Percentiles rank a stretch among this genome's conserved stretches.
Evolutionary conservation across 345 rosid species (phyloP).

Genomic region (Syzygium aromaticum): DNA sequence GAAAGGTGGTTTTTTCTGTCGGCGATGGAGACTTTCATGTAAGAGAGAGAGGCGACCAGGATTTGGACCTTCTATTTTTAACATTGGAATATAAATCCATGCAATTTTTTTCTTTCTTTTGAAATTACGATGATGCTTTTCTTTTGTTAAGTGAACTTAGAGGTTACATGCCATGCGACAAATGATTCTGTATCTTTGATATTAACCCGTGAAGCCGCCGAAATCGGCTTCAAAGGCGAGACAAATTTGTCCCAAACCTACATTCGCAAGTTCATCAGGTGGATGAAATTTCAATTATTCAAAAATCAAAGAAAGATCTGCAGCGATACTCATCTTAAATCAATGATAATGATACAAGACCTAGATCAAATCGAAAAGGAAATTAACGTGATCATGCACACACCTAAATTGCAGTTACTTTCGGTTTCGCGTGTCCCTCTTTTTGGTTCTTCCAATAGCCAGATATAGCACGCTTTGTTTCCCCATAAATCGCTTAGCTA

Average conservation of each 20-base stretch:
- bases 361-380: neutral
- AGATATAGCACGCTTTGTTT: neutral
- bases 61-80: neutral
- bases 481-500: neutral
- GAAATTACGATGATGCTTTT: neutral
- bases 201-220: no score
- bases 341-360: neutral
- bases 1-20: neutral
- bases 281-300: neutral
- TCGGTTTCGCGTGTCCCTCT: neutral
- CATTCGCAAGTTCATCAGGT: neutral
- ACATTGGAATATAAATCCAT: neutral
- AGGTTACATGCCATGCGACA: neutral
- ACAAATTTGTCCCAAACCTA: neutral
- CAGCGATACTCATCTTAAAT: neutral
- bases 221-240: neutral
- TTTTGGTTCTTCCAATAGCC: neutral
- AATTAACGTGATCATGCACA: neutral
- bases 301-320: neutral
- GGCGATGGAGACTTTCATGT: neutral
- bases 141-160: neutral
- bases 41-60: neutral
- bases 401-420: neutral
- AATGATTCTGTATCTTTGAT: neutral
- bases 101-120: neutral